These are phyloP conservation scores for Diaporthe aspalathi DNA, from an alignment of 2,329 filamentous ascomycete genomes.

Conservation along the genomic window DNA sequence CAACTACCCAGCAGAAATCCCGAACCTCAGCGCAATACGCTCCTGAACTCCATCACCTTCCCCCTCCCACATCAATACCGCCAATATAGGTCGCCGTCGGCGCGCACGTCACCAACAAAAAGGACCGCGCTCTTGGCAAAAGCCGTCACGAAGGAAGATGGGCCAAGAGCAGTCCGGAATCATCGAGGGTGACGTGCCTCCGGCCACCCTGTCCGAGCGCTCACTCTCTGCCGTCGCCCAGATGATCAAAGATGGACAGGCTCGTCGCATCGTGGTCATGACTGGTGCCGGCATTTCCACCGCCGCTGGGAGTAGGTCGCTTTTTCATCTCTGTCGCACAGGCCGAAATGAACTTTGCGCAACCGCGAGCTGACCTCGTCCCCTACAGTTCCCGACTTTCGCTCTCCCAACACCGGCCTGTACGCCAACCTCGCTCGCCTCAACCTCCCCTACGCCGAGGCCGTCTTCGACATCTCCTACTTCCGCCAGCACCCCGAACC, in stretches of 20 bases:
- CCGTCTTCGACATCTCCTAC: constrained; percentile 92
- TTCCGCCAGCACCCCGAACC: constrained; percentile 86
- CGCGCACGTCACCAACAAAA: constrained; percentile 51
- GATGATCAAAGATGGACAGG: constrained; percentile 77
- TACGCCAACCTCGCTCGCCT: constrained; percentile 92
- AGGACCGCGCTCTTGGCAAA: constrained; percentile 39
- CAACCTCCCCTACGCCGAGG: constrained; percentile 88
- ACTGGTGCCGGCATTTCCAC: constrained; percentile 92
- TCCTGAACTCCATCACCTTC: too few relatives aligned
- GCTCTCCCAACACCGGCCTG: constrained; percentile 90
- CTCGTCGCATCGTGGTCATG: constrained; percentile 83
- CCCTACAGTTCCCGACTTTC: constrained; percentile 86
- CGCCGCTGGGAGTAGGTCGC: constrained; percentile 68
- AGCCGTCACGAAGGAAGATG: constrained; percentile 69
- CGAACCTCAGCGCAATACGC: not conserved
- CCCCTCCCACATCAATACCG: constrained; percentile 36
- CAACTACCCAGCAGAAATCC: not conserved
- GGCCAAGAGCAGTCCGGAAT: constrained; percentile 83
- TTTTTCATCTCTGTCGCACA: not conserved
- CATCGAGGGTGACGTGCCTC: constrained; percentile 71
- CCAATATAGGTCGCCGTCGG: constrained; percentile 55
- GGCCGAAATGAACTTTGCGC: not conserved
- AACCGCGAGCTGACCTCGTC: constrained; percentile 44
- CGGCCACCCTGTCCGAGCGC: constrained; percentile 75
- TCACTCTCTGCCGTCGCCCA: constrained; percentile 81